Base-by-base conservation (phyloP, 768 basidiomycete species). In the Trametes maxima region DNA sequence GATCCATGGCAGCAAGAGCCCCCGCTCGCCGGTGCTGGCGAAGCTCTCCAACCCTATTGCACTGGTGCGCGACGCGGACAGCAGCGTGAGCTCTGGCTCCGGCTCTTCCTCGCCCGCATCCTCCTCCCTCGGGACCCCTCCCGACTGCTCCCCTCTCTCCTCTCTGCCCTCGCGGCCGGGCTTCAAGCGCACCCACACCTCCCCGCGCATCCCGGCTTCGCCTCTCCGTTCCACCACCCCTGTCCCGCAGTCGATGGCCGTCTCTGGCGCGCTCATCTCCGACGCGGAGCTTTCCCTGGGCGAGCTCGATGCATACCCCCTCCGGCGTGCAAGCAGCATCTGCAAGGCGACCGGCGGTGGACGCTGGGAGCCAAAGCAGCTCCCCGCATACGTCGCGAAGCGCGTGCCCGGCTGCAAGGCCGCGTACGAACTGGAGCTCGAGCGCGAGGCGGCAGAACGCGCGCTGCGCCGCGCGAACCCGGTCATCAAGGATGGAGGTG, bases 331-430 rank as follows among this genome's bases (percentile, higher is more conserved):
- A 2, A 84, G 82, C 66, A 77, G 82, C 50, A 79, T 90, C 14
- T 93, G 90, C 76, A 93, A 92, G 67, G 87, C 86, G 1, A 83
- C 84, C 19, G 90, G 91, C 47, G 89, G 89, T 14, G 90, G 90
- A 16, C 84, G 91, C 36, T 92, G 90, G 90, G 82, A 84, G 65
- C 90, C 91, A 36, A 87, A 86, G 67, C 80, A 79, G 33, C 73
- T 74, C 12, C 69, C 63, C 65, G 80, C 58, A 73, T 76, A 68
- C 45, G 70, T 69, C 24, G 81, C 80, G 52, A 77, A 80, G 63
- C 81, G 86, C 13, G 73, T 84, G n/a, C 86, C 86, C 1, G 89
- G 89, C 10, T 80, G 80, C 67, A 89, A 89, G 68, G 83, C 88
- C 0, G 80, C 77, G 4, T 91, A 80, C 60, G 88, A 91, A 70